Percentiles rank a stretch among this genome's conserved stretches.
These are phyloP conservation scores for Arxiozyma telluris DNA, from an alignment of 1,139 yeast species.

Conservation along the genomic window DNA sequence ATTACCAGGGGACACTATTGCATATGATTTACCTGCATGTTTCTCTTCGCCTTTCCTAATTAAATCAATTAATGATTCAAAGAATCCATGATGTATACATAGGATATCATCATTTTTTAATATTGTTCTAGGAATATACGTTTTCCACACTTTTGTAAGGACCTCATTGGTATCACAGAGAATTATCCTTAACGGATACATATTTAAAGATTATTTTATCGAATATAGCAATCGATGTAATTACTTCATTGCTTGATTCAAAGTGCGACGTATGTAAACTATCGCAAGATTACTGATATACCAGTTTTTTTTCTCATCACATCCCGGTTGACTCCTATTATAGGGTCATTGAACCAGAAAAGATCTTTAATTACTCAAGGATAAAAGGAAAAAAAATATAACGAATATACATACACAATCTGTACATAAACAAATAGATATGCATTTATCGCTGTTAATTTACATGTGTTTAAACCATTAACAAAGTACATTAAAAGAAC, in stretches of 20 bases:
- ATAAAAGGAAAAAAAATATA: no score
- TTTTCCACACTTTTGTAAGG: slow-evolving; percentile 13
- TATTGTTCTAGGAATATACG: slow-evolving; percentile 7
- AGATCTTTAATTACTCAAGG: background rate
- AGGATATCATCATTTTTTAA: slow-evolving; percentile 6
- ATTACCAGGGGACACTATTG: slow-evolving; percentile 46
- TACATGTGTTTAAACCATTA: background rate
- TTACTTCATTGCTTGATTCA: background rate
- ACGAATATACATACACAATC: background rate
- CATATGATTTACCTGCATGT: slow-evolving; percentile 7
- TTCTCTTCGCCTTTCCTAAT: slow-evolving; percentile 3
- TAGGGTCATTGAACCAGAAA: background rate
- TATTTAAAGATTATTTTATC: background rate
- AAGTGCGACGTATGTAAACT: background rate
- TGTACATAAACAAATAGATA: background rate
- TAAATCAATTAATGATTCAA: slow-evolving; percentile 10
- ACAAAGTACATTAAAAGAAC: no score
- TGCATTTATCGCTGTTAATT: background rate
- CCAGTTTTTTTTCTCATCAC: background rate
- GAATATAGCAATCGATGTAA: no score
- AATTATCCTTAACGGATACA: slow-evolving; percentile 11
- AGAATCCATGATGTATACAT: slow-evolving; percentile 12
- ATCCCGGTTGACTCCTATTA: background rate
- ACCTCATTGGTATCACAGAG: slow-evolving; percentile 19
- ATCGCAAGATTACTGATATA: background rate